Evolutionary conservation across 345 rosid species (phyloP), one percentile per base, ranked within the genome.

Genomic region (Dimocarpus longan): DNA sequence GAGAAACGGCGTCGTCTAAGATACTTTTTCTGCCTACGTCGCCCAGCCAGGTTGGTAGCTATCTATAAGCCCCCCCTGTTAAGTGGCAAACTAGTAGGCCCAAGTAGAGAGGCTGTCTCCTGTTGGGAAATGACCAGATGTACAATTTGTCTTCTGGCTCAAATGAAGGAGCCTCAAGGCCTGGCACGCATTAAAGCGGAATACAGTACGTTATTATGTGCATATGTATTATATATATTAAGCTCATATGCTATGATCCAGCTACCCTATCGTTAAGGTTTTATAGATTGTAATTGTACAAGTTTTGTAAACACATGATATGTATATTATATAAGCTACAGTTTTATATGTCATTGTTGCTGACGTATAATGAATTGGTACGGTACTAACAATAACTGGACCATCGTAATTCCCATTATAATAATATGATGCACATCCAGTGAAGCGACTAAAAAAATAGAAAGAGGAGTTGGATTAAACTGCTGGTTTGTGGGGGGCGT

Each of bases 401-500:
- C 11, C 50, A 7, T 46, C 10, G 10, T 11, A 46, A 46, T 46
- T 46, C 50, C 2, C 9, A 46, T 66, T 6, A 10, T 19, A 67
- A 37, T 57, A 69, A 80, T n/a, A 40, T 6, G 68, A 7, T 19
- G 63, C 62, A 72, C 3, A 32, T 32, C 37, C 77, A 68, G 77
- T 79, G 73, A 76, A 68, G 57, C 73, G 24, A 40, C 57, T 18
- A 10, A 10, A 52, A 3, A 7, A 10, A n/a, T 15, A 66, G 8
- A 10, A 46, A 70, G 72, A 78, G 80, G 64, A 48, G 68, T 62
- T 77, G 64, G 73, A 56, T 56, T 79, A 75, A 75, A 85, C 85
- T 78, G 82, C 67, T 80, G 95, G 88, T 80, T 79, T 81, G 78
- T 76, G 37, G 70, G 72, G 81, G 28, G 28, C 0, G 28, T 26